Evolutionary conservation across 495 filamentous ascomycete species (phyloP), one percentile per base, ranked within the genome.

Genomic region (Aspergillus wentii): DNA sequence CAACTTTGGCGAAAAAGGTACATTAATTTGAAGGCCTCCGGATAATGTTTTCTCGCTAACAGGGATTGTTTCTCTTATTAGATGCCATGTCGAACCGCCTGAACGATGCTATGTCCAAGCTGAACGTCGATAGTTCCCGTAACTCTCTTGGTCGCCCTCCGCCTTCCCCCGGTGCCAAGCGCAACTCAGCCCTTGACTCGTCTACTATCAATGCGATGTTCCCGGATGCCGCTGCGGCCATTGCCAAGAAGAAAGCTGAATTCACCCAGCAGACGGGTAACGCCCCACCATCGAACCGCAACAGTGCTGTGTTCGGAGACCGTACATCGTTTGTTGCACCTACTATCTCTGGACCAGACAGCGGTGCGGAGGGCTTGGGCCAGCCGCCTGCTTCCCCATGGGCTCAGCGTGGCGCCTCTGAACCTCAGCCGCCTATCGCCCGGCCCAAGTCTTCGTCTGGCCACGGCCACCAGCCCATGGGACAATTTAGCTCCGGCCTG

Each of bases 201-300:
- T 82, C 79, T 22, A 88, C 86, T n/a, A 94, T 96, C 57, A 91
- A 95, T 66, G 88, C 88, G 47, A 97, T 98, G 92, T 98, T 98
- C 58, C 92, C 92, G 4, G 92, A 97, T 70, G 92, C 92, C 16
- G 94, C 92, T 2, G 94, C 91, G 10, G 94, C 94, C 10, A 96
- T 98, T 61, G 89, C 89, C 19, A 92, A 89, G 34, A 91, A 98
- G 66, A 95, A 95, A 69, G 90, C 88, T 34, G 89, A 95, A 63
- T 96, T 94, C 56, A 90, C 88, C 8, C 88, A 95, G 57, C 85
- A 92, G 59, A 94, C 88, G 19, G 91, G 92, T 33, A 86, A 88
- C 41, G 83, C 83, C 8, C 87, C 91, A 14, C 78, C 84, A 3
- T 96, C 92, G 21, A 94, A 94, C 64, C 82, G 94, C 26, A 97